phyloP scores from a whole-genome alignment of 2,329 filamentous ascomycete species.

The Chaetomium sp. region DNA sequence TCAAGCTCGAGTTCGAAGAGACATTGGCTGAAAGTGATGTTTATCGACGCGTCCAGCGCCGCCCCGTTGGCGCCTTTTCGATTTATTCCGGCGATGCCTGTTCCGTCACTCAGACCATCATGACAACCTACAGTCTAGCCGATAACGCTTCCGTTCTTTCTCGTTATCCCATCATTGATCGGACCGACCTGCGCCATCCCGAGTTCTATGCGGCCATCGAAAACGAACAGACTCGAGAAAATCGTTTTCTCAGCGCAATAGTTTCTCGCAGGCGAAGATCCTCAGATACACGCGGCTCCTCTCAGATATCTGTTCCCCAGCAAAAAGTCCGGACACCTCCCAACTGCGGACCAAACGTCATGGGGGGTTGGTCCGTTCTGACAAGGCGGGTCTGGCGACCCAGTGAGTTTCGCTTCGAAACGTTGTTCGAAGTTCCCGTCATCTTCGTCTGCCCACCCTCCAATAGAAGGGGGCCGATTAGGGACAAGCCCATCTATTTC shows the following conservation, averaged over 20 bases:
- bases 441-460: conserved; percentile 42
- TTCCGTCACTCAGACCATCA: background rate
- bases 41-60: conserved; percentile 1
- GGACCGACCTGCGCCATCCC: background rate
- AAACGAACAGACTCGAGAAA: background rate
- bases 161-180: background rate
- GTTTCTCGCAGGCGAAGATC: background rate
- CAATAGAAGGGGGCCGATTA: conserved; percentile 34
- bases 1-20: background rate
- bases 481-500: conserved; percentile 28
- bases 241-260: background rate
- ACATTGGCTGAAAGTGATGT: background rate
- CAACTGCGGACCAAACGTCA: background rate
- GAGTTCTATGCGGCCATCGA: background rate
- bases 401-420: background rate
- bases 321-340: background rate
- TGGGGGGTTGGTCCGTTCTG: background rate
- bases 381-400: background rate
- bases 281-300: background rate
- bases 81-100: background rate
- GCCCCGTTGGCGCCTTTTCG: background rate
- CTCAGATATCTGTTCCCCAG: background rate
- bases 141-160: background rate
- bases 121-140: background rate
- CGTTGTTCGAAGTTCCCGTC: conserved; percentile 40